Base-by-base conservation (phyloP, 352 stramenopile genomes). In the Globisporangium parvum region DNA sequence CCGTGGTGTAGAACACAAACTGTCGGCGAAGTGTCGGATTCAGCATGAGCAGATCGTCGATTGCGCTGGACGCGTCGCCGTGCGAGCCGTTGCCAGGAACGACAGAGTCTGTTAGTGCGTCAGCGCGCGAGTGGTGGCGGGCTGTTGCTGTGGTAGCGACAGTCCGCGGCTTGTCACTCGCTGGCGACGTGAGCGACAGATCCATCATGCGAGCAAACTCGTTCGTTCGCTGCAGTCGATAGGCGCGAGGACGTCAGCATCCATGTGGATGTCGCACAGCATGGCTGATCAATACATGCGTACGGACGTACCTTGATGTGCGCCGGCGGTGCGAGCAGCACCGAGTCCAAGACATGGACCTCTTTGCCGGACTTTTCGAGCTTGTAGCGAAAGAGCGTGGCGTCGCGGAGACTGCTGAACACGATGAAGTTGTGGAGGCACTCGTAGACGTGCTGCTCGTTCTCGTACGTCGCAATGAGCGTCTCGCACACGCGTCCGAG, bases 401-500 rank as follows among this genome's bases (percentile, higher is more conserved):
- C 62, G 35, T 87, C 67, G 12, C 65, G 65, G 3, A 84, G 65
- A 21, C 53, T 69, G 40, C 76, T 78, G 53, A 82, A 75, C 15
- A 62, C 63, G 47, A 88, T 71, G 31, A 88, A 85, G 57, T 78
- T 86, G 57, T 53, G 66, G 21, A 91, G 70, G 40, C 67, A 87
- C 51, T 87, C 70, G 47, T 88, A 86, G 1, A 91, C 80, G 50
- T 85, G 67, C 63, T 87, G 77, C 44, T 88, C 76, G 49, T 88
- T 88, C 48, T 78, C 73, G 40, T 83, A 91, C 3, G 70, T 79
- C n/a, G 78, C 67, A 33, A 91, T 66, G 21, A 91, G 70, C 3
- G 44, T 66, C 47, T 85, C 80, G 49, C 80, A 88, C 18, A 86
- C 66, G n/a, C 63, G 70, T 1, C 63, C 67, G 15, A 91, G 75